Evolutionary conservation across 768 basidiomycete genomes (phyloP).

Genomic region (Suillus bovinus): DNA sequence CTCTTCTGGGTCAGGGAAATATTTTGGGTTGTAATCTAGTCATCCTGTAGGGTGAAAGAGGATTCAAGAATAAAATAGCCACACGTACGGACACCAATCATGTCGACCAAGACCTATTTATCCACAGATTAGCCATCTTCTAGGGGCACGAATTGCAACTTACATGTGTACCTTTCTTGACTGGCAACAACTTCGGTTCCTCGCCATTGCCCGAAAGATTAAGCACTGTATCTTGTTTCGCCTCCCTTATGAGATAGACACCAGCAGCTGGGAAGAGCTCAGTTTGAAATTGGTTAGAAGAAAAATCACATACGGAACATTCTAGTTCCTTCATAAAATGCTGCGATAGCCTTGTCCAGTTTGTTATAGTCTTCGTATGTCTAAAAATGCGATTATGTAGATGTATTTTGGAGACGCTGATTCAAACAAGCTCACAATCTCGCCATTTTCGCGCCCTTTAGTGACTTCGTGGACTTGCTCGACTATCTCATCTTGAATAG

Average conservation of each 20-base stretch:
- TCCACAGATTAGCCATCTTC: not conserved
- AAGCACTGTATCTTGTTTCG: constrained; percentile 27
- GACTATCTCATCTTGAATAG: constrained; percentile 34
- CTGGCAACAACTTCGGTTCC: constrained; percentile 19
- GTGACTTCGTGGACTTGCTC: constrained; percentile 30
- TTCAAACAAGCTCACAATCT: constrained; percentile 16
- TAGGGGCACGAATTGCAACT: not conserved
- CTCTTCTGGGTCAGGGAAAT: constrained; percentile 38
- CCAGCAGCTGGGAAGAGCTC: constrained; percentile 26
- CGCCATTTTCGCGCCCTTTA: constrained; percentile 18
- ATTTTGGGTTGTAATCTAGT: constrained; percentile 38
- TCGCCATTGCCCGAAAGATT: constrained; percentile 17
- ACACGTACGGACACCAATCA: constrained; percentile 30
- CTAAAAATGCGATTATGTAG: constrained; percentile 7
- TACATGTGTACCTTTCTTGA: constrained; percentile 26
- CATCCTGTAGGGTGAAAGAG: constrained; percentile 17
- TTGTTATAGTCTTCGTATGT: constrained; percentile 26
- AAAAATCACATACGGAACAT: constrained; percentile 31
- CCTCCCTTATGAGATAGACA: constrained; percentile 29
- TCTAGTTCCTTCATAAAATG: constrained; percentile 34
- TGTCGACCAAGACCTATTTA: constrained; percentile 28
- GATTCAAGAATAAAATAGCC: not conserved
- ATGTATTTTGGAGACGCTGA: not conserved
- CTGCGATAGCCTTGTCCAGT: constrained; percentile 31
- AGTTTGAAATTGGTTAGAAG: not conserved